Conservation (phyloP, 805 yeast species). For the Wickerhamomyces rabaulensis region DNA sequence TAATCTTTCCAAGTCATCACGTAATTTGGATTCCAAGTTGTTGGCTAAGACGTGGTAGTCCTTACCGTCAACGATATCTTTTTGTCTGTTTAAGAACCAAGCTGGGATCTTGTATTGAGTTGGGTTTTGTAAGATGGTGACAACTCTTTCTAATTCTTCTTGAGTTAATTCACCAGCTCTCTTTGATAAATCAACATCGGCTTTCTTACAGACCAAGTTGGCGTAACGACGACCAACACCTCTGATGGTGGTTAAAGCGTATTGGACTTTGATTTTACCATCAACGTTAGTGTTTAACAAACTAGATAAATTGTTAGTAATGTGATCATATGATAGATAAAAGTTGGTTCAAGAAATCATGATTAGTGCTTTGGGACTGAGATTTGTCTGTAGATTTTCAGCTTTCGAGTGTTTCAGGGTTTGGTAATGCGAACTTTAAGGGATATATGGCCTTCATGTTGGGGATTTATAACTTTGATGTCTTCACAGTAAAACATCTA, state of each 20-base stretch:
- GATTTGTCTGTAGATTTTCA: background rate
- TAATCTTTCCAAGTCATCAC: constrained; percentile 99
- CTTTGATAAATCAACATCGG: constrained; percentile 96
- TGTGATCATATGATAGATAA: background rate
- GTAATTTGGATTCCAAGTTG: constrained; percentile 98
- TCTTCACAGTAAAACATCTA: background rate
- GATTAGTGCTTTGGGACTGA: background rate
- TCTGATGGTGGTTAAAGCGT: constrained; percentile 99
- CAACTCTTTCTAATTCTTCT: constrained; percentile 99
- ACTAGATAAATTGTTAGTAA: constrained; percentile 49
- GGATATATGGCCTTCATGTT: background rate
- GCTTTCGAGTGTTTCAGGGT: no score
- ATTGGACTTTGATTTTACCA: constrained; percentile 99
- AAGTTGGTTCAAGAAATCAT: background rate
- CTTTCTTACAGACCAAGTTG: constrained; percentile 99
- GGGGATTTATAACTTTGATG: background rate
- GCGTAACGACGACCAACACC: constrained; percentile 99
- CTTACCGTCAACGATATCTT: constrained; percentile 97
- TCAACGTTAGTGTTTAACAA: constrained; percentile 99
- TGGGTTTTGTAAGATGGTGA: constrained; percentile 99
- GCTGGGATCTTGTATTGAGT: constrained; percentile 98
- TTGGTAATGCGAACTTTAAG: no score
- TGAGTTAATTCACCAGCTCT: constrained; percentile 99
- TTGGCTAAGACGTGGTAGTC: constrained; percentile 98
- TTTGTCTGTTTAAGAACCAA: constrained; percentile 99